A percentile compares a stretch with the other conserved stretches of the same genome.
phyloP scores from a whole-genome alignment of 2,329 filamentous ascomycete genomes.

The Dichotomopilus funicola region DNA sequence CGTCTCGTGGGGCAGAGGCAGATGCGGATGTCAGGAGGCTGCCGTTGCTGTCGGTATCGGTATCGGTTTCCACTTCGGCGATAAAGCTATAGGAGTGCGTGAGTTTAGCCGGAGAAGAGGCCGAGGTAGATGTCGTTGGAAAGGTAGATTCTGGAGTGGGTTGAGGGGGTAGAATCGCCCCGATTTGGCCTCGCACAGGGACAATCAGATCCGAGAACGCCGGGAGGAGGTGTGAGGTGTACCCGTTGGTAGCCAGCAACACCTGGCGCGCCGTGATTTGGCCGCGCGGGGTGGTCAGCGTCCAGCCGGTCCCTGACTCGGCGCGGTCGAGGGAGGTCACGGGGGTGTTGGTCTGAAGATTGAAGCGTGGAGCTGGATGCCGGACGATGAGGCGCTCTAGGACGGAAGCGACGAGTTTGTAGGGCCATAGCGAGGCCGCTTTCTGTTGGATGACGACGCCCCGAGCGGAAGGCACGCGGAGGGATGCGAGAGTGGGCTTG shows the following conservation, averaged over 20 bases:
- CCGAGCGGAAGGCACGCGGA: conserved; percentile 50
- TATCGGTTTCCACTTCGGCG: conserved; percentile 29
- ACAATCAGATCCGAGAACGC: conserved; percentile 64
- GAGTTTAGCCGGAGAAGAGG: conserved; percentile 28
- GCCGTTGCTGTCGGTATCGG: background rate
- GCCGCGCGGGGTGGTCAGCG: conserved; percentile 63
- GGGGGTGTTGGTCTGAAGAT: conserved; percentile 69
- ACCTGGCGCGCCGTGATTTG: conserved; percentile 55
- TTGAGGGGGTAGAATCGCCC: conserved; percentile 53
- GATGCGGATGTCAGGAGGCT: too few species aligned
- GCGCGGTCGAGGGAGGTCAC: conserved; percentile 40
- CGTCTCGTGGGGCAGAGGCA: conserved; percentile 45
- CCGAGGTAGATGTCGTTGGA: background rate
- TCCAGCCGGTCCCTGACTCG: conserved; percentile 40
- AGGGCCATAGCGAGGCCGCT: conserved; percentile 72
- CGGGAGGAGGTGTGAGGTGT: conserved; percentile 70
- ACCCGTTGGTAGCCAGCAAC: conserved; percentile 76
- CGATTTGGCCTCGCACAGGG: conserved; percentile 69
- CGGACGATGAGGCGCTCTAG: conserved; percentile 50
- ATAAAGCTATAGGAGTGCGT: conserved; percentile 59
- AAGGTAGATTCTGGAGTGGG: background rate
- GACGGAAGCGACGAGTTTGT: conserved; percentile 71
- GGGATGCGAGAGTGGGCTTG: conserved; percentile 36
- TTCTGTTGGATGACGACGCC: conserved; percentile 59
- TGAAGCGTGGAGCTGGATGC: conserved; percentile 44